phyloP scores from a whole-genome alignment of 2,329 filamentous ascomycete species.

The Phaeosphaeria sp. region DNA sequence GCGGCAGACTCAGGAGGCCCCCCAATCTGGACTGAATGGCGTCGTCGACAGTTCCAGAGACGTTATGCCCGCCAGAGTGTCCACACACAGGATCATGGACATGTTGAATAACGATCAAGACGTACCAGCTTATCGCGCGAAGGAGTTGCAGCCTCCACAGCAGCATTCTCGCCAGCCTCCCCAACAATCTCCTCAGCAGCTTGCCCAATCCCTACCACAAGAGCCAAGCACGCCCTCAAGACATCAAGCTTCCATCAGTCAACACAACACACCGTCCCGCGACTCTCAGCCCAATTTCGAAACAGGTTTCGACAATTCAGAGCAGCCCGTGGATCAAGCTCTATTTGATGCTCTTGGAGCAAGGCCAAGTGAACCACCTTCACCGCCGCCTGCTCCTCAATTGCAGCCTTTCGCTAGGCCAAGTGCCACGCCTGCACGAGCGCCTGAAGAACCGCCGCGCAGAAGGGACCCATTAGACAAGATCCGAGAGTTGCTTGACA shows the following conservation, averaged over 20 bases:
- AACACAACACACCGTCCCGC: conserved; percentile 28
- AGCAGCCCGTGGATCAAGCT: conserved; percentile 29
- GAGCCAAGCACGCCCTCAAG: conserved; percentile 27
- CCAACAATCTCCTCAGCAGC: not conserved
- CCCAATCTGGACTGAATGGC: conserved; percentile 17
- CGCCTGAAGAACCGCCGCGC: conserved; percentile 32
- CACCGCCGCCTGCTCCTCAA: conserved; percentile 16
- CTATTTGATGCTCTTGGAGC: conserved; percentile 28
- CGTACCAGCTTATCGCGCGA: conserved; percentile 28
- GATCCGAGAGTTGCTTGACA: conserved; percentile 34
- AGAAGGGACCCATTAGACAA: conserved; percentile 34
- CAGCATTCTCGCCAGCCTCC: not conserved
- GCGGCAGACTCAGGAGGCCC: conserved; percentile 6
- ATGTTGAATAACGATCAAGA: conserved; percentile 47
- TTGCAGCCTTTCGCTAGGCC: conserved; percentile 21
- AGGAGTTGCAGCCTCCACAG: conserved; percentile 21
- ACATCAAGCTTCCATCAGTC: conserved; percentile 11
- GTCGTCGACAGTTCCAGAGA: conserved; percentile 19
- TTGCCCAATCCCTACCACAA: not conserved
- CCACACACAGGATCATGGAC: conserved; percentile 47
- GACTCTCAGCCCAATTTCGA: conserved; percentile 25
- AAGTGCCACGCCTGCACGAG: conserved; percentile 18
- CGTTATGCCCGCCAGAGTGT: conserved; percentile 32
- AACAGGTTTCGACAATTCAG: conserved; percentile 24
- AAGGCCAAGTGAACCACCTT: conserved; percentile 24